phyloP scores from a whole-genome alignment of 352 stramenopile species.

The Pythium dissotocum region DNA sequence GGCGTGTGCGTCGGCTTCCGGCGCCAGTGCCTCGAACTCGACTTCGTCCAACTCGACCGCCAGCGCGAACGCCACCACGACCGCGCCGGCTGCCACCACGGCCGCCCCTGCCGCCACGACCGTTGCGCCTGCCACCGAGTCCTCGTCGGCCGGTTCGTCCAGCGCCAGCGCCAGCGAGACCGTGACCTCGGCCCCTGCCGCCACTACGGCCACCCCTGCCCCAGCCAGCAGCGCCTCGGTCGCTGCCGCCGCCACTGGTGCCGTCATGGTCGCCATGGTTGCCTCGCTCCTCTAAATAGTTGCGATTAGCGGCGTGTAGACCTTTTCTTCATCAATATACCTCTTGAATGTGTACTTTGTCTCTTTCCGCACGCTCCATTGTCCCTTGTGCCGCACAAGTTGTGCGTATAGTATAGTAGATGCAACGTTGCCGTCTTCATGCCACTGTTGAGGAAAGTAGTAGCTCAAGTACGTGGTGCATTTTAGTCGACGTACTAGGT shows the following conservation, averaged over 20 bases:
- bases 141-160: neutral
- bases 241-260: slow-evolving; percentile 15
- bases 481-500: too few species aligned
- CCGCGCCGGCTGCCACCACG: slow-evolving; percentile 6
- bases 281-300: slow-evolving; percentile 17
- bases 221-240: slow-evolving; percentile 17
- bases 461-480: too few species aligned
- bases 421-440: too few species aligned
- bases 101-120: slow-evolving; percentile 2
- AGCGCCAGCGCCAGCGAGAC: neutral
- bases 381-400: too few species aligned
- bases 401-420: too few species aligned
- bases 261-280: slow-evolving; percentile 13
- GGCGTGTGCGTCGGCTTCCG: slow-evolving; percentile 1
- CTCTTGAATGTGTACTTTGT: neutral
- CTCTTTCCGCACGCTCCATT: too few species aligned
- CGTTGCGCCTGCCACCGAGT: slow-evolving; percentile 6
- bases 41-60: neutral
- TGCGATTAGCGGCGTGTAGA: neutral
- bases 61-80: slow-evolving; percentile 9
- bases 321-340: neutral
- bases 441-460: too few species aligned
- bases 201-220: slow-evolving; percentile 3
- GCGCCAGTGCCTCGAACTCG: neutral
- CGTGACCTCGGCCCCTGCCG: neutral